Conservation (phyloP, 306 rosid genomes). For the Cucumis melo region DNA sequence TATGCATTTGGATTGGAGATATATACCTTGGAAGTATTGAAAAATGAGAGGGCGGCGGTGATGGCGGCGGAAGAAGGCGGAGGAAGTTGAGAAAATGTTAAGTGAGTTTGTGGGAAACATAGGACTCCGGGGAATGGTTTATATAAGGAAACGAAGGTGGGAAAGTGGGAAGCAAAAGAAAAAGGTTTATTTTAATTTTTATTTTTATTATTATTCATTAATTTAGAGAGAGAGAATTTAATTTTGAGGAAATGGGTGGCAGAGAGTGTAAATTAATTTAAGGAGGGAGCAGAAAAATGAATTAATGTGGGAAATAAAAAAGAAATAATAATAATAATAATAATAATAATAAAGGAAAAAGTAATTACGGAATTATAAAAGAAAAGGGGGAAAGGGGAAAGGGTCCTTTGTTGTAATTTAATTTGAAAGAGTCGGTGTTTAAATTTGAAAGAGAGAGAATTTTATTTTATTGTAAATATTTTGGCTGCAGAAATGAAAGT, state of each 20-base stretch:
- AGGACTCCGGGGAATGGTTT: constrained; percentile 35
- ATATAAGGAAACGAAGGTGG: constrained; percentile 44
- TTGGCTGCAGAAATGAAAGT: constrained; percentile 1
- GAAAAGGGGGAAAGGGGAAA: background rate
- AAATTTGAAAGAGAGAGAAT: background rate
- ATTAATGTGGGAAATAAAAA: constrained; percentile 2
- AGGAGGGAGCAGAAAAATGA: background rate
- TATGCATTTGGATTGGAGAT: background rate
- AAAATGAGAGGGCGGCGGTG: background rate
- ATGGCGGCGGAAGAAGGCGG: background rate
- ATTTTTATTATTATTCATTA: background rate
- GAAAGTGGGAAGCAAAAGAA: constrained; percentile 32
- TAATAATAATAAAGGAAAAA: background rate
- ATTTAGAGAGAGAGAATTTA: background rate
- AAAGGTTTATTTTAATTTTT: background rate
- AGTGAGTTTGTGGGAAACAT: constrained; percentile 16
- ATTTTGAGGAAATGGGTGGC: constrained; percentile 1
- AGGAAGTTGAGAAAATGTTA: constrained; percentile 1
- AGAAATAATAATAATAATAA: no score
- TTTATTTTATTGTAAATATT: background rate
- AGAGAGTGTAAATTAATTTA: background rate
- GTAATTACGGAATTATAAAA: background rate
- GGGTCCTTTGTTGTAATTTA: background rate
- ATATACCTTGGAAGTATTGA: background rate
- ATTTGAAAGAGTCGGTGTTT: constrained; percentile 4